Evolutionary conservation across 306 rosid genomes (phyloP), one percentile per base, ranked within the genome.

Genomic region (Dryas octopetala): DNA sequence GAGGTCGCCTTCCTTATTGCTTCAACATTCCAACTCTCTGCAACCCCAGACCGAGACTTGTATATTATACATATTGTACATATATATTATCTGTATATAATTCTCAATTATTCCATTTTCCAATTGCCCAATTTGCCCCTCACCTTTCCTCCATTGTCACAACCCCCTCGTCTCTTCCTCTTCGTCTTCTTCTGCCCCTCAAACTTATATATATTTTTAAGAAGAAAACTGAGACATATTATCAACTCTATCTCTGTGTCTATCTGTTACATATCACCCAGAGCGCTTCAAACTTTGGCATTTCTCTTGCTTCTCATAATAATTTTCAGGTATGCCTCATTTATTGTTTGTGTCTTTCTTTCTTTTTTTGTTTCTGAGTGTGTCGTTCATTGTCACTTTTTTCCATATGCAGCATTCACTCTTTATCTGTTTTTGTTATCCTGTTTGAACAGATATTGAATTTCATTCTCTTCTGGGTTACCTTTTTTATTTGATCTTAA

Each of bases 1-100:
- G 84, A 83, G 85, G 96, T 93, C 98, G 78, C 83, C 88, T 82
- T 93, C 95, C 80, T 87, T 76, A 74, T 92, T 87, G 94, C 97
- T 90, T 90, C 90, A 79, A 87, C 88, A 78, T 90, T 87, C 96
- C 91, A 85, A 84, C 89, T 85, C 79, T 75, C 43, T 76, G 80
- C 80, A 76, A 77, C 84, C 79, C 89, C 83, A 82, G 90, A 75
- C 81, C 81, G 52, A 70, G 76, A 80, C 84, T 13, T 48, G 5
- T 28, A 43, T 19, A 6, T 48, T 45, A 50, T 10, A 17, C 38
- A 23, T 32, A 32, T 13, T 58, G 3, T 23, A 3, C 7, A 4
- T 15, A 77, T 58, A 76, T 72, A 80, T 68, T 80, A 80, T 82
- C 86, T 75, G 68, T 63, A 81, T 45, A 50, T 55, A 64, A 43